Base-by-base conservation (phyloP, 345 rosid genomes). In the Murraya koenigii region DNA sequence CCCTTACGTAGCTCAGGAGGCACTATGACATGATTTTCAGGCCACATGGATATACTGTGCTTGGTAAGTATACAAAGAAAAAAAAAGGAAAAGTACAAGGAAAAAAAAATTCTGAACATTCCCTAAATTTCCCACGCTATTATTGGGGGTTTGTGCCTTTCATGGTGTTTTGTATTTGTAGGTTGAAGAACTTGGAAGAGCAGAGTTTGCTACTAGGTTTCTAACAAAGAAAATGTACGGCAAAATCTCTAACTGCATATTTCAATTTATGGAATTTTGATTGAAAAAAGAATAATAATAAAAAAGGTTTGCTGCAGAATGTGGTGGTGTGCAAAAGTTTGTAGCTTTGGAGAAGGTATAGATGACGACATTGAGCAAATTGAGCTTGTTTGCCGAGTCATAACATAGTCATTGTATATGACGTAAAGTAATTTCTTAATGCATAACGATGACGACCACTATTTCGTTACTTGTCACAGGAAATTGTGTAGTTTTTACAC, bases 141-240 rank as follows among this genome's bases (percentile, higher is more conserved):
- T 26, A 28, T 58, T 30, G 47, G 15, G 28, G 69, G 65, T 59
- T 41, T 72, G 8, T 2, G 52, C 26, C 66, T 56, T 32, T 15
- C 41, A 65, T 49, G 33, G 59, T 75, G 20, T 36, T 58, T n/a
- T 65, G 36, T 55, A 14, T 49, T 75, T 78, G 44, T 15, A 39
- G 79, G 80, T 72, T 66, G 54, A 76, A n/a, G 59, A 75, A 47
- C 28, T 8, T 23, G 76, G 63, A 55, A 33, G 39, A 6, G 63
- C 38, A 15, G 35, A 28, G 52, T 77, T 78, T 23, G 54, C 30
- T 39, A 70, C 60, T 80, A 41, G 49, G 49, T 41, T 76, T 64
- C 55, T 47, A 66, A 72, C 82, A 35, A 23, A 7, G 59, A 72
- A 76, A 76, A 63, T 84, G 79, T 82, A 77, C 68, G 80, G 72